Base-by-base conservation (phyloP, 163 green algal genomes). In the Coccomyxa subellipsoidea region DNA sequence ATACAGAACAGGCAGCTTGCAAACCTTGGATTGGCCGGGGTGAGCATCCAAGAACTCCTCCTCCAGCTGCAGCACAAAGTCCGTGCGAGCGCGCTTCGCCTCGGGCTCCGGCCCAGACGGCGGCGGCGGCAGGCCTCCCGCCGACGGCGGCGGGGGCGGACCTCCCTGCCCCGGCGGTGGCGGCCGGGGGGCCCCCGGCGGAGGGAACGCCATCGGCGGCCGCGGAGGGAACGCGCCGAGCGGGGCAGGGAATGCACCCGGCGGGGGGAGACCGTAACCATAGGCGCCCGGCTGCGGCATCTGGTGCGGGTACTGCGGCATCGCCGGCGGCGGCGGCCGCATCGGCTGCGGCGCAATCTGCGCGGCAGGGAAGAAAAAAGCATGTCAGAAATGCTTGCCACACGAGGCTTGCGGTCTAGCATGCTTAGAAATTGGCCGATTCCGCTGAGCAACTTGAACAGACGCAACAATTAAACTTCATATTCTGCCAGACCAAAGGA, bases 41-140 rank as follows among this genome's bases (percentile, higher is more conserved):
- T 94, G 84, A 31, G 87, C 70, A 4, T 89, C 89, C 83, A 97
- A 81, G 85, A 96, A 98, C 78, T 98, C 93, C 36, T 96, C 92
- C 86, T 98, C 95, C 0, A 90, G 84, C 53, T 93, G 85, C 38
- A 98, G 84, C 83, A 95, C 94, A 82, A 96, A 94, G 53, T 92
- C 92, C 4, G 81, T 83, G 34, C 93, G 88, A 53, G 85, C 59
- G 38, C 92, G 85, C 88, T 97, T 97, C 38, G 91, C 82, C 10
- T 94, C 92, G 2, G 86, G 90, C 77, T 92, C 85, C 3, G 93
- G 27, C 47, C 21, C n/a, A 10, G 39, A 38, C 23, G 77, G 77
- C 27, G 77, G 40, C 18, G 77, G 47, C 7, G 54, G 69, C 31
- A 27, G 47, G 9, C 6, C 31, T 29, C 31, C n/a, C 29, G 36